Conservation (phyloP, 2,329 filamentous ascomycete species). For the Tolypocladium ophioglossoides region DNA sequence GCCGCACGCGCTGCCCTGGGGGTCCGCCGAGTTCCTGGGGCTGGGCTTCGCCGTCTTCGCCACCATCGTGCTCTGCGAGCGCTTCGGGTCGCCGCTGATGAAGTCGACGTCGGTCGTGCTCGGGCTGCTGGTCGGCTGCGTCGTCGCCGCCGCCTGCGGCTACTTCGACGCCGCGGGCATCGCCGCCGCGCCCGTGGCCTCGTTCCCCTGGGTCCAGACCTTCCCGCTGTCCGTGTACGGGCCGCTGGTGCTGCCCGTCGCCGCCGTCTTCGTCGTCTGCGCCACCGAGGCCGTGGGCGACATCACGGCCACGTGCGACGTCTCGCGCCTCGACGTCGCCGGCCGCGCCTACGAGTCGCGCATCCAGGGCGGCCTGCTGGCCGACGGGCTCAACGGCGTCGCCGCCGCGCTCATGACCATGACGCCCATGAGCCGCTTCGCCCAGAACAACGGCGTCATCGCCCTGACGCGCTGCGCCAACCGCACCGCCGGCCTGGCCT, state of each 20-base stretch:
- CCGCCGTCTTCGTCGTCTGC: slow-evolving; percentile 61
- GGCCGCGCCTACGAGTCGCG: slow-evolving; percentile 63
- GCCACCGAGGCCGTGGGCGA: slow-evolving; percentile 74
- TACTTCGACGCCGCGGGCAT: slow-evolving; percentile 71
- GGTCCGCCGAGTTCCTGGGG: slow-evolving; percentile 64
- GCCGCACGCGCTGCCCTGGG: slow-evolving; percentile 66
- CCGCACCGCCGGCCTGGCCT: slow-evolving; percentile 68
- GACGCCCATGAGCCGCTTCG: slow-evolving; percentile 70
- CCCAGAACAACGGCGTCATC: slow-evolving; percentile 80
- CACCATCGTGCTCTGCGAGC: slow-evolving; percentile 70
- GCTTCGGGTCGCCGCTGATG: slow-evolving; percentile 76
- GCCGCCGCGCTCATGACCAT: slow-evolving; percentile 69
- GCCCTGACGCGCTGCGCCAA: slow-evolving; percentile 74
- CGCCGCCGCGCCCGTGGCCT: slow-evolving; percentile 57
- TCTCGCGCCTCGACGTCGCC: slow-evolving; percentile 64
- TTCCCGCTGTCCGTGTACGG: slow-evolving; percentile 64
- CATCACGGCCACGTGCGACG: slow-evolving; percentile 73
- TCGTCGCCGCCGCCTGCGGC: slow-evolving; percentile 66
- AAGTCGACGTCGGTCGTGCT: slow-evolving; percentile 69
- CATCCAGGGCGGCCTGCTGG: slow-evolving; percentile 69
- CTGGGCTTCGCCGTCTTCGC: slow-evolving; percentile 73
- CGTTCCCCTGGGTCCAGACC: slow-evolving; percentile 71
- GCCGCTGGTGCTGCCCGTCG: slow-evolving; percentile 60
- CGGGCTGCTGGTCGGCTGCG: slow-evolving; percentile 64
- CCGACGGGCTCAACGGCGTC: slow-evolving; percentile 67